phyloP scores from a whole-genome alignment of 345 rosid genomes.

The Gossypium stocksii region DNA sequence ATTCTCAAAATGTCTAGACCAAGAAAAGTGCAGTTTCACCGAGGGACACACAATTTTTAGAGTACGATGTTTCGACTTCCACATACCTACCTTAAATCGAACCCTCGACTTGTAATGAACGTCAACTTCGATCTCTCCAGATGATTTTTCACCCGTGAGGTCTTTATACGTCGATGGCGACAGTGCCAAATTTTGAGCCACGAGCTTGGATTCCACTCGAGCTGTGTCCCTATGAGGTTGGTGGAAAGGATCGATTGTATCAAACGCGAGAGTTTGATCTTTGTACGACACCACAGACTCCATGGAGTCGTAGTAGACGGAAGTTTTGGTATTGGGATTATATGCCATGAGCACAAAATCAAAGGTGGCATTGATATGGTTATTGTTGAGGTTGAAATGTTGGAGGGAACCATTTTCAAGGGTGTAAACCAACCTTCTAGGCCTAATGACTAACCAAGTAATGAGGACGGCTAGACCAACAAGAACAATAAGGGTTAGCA shows the following conservation, averaged over 20 bases:
- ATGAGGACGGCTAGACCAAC: conserved; percentile 54
- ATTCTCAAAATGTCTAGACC: conserved; percentile 37
- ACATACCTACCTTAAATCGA: conserved; percentile 57
- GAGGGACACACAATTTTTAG: conserved; percentile 48
- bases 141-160: conserved; percentile 33
- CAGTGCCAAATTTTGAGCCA: conserved; percentile 48
- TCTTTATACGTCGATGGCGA: conserved; percentile 33
- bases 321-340: conserved; percentile 54
- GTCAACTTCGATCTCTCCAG: conserved; percentile 45
- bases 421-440: conserved; percentile 44
- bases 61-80: conserved; percentile 44
- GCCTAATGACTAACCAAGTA: conserved; percentile 61
- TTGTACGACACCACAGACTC: conserved; percentile 44
- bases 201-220: conserved; percentile 41
- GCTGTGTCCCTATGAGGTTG: conserved; percentile 56
- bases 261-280: conserved; percentile 56
- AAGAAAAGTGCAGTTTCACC: conserved; percentile 36
- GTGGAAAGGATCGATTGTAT: conserved; percentile 42
- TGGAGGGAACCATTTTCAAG: conserved; percentile 51
- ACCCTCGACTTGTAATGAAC: conserved; percentile 54
- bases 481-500: conserved; percentile 43
- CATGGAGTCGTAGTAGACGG: conserved; percentile 57
- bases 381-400: conserved; percentile 39
- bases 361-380: conserved; percentile 67
- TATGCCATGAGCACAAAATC: conserved; percentile 43